Conservation (phyloP, 768 basidiomycete genomes). For the Sarcodon aspratus region DNA sequence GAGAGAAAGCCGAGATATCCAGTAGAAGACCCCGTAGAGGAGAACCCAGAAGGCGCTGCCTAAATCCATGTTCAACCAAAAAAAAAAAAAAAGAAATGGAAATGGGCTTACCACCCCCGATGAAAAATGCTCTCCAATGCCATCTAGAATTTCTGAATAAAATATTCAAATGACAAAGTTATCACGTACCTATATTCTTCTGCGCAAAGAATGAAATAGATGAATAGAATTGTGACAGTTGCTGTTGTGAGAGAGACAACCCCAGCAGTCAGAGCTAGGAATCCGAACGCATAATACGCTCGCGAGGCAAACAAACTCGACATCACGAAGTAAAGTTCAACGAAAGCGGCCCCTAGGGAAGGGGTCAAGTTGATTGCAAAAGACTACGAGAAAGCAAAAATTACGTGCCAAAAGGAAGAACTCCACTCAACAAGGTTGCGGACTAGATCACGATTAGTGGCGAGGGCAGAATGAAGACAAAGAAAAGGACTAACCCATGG, state of each 20-base stretch:
- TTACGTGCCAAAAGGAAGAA: slow-evolving; percentile 75
- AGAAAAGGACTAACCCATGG: slow-evolving; percentile 48
- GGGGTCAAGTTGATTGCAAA: slow-evolving; percentile 1
- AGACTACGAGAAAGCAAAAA: not conserved
- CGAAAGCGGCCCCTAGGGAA: slow-evolving; percentile 77
- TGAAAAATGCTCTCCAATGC: slow-evolving; percentile 94
- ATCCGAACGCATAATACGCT: slow-evolving; percentile 95
- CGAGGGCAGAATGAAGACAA: not conserved
- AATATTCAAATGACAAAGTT: not conserved
- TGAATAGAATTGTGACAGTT: slow-evolving; percentile 81
- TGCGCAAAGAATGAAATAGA: slow-evolving; percentile 86
- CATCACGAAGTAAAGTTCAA: slow-evolving; percentile 88
- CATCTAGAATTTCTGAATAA: slow-evolving; percentile 36
- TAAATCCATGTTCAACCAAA: not conserved
- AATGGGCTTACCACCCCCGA: slow-evolving; percentile 41
- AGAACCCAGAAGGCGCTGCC: slow-evolving; percentile 90
- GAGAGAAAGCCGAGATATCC: slow-evolving; percentile 77
- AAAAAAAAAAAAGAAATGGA: too few relatives aligned
- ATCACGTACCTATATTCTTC: slow-evolving; percentile 77
- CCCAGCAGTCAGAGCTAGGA: slow-evolving; percentile 76
- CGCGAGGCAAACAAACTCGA: slow-evolving; percentile 87
- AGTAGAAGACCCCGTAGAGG: slow-evolving; percentile 82
- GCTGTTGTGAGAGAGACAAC: slow-evolving; percentile 83
- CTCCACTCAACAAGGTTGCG: slow-evolving; percentile 74
- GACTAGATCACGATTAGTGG: slow-evolving; percentile 27